Conservation (phyloP, 2,329 filamentous ascomycete genomes). For the Colletotrichum cereale region DNA sequence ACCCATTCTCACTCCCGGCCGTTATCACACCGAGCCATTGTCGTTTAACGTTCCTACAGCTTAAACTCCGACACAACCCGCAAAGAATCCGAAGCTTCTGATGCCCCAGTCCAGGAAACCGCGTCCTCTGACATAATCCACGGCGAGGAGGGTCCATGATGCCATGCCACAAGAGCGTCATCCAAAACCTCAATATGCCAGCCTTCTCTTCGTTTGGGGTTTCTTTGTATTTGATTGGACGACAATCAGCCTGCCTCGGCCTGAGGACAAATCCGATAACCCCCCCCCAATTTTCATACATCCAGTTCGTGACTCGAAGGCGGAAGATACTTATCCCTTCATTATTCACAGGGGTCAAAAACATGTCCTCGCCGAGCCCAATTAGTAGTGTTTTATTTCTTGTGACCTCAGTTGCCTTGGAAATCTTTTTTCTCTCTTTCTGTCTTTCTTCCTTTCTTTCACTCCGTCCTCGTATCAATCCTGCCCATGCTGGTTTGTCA, state of each 20-base stretch:
- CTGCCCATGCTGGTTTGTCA: neutral
- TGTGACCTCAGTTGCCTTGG: neutral
- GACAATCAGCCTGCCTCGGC: too few relatives aligned
- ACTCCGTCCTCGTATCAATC: neutral
- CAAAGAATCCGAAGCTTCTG: too few relatives aligned
- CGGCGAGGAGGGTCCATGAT: too few relatives aligned
- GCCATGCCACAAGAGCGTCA: too few relatives aligned
- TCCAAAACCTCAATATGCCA: too few relatives aligned
- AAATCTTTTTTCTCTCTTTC: neutral
- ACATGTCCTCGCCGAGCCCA: neutral
- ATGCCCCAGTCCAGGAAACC: too few relatives aligned
- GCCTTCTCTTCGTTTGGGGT: too few relatives aligned
- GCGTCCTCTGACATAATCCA: too few relatives aligned
- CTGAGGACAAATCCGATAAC: too few relatives aligned
- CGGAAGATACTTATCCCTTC: neutral
- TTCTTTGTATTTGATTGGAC: too few relatives aligned
- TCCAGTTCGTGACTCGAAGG: neutral
- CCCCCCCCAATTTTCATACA: neutral
- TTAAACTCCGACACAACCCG: neutral
- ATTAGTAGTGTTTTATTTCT: neutral
- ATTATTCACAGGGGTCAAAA: neutral
- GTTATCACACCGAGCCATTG: neutral
- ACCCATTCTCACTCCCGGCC: neutral
- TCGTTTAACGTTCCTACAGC: neutral
- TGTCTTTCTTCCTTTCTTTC: constrained; percentile 5